Base-by-base conservation (phyloP, 805 yeast species). In the Metschnikowia santaceciliae region DNA sequence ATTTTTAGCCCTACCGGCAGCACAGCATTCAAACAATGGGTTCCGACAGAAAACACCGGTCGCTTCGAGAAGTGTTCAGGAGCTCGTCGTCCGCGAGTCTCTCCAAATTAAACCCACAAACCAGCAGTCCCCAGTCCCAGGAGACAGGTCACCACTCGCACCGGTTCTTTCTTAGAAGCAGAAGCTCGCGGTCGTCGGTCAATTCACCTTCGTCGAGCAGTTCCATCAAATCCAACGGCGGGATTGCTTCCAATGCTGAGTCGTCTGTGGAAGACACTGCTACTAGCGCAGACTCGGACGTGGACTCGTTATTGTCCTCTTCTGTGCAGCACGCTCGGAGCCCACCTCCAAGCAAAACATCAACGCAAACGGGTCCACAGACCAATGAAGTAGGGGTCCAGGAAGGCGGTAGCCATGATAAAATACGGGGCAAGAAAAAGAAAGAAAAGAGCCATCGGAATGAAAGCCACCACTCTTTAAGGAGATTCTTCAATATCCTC, bases 401-500 rank as follows among this genome's bases (percentile, higher is more conserved):
- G 19, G 39, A 42, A 20, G 47, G 44, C 8, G 35, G 34, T 19
- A 42, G 39, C 15, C 39, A 33, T 23, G 48, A 47, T 17, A 37
- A 35, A 11, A 55, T 30, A 20, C 37, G 15, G 17, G 46, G 41
- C 11, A 39, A 47, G 36, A 50, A 47, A 34, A 50, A 45, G 40
- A 50, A 44, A 36, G 54, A 56, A 1, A 41, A 38, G 30, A n/a
- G 23, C 6, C 37, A 32, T 4, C 43, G 42, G 15, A 49, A 46
- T 32, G 48, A 58, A 11, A 39, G 19, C 20, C 64, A 58, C 49
- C 72, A 69, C 50, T 61, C 66, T 47, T 63, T 82, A 58, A 78
- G 71, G 56, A 62, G 86, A 49, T 81, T 80, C 61, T 75, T 82
- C 63, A 79, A 80, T 60, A 80, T 78, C 54, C 65, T 77, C 36